Evolutionary conservation across 2,329 filamentous ascomycete genomes (phyloP).

Genomic region (Penicillium sp.): DNA sequence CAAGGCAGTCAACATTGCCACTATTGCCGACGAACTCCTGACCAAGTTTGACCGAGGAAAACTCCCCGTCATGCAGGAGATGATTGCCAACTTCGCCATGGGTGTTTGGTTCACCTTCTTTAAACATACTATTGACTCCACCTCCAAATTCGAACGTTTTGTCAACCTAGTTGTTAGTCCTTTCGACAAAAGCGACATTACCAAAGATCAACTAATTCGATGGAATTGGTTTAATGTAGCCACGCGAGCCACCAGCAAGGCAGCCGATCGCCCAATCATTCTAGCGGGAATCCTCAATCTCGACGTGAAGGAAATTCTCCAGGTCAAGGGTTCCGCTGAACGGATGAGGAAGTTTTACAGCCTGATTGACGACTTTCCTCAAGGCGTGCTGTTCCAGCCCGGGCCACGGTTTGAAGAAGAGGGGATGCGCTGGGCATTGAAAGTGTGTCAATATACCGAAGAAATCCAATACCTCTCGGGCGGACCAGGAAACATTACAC

Average conservation of each 20-base stretch:
- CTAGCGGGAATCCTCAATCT: conserved; percentile 11
- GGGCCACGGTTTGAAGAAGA: conserved; percentile 13
- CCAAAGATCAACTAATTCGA: neutral
- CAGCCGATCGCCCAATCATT: conserved; percentile 12
- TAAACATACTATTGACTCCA: neutral
- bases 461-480: neutral
- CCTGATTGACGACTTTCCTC: neutral
- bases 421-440: conserved; percentile 15
- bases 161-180: neutral
- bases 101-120: neutral
- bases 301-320: neutral
- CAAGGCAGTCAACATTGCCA: conserved; percentile 22
- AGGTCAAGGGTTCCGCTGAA: neutral
- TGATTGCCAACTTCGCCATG: neutral
- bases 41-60: conserved; percentile 12
- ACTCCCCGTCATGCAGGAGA: neutral
- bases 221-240: conserved; percentile 16
- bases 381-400: conserved; percentile 7
- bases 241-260: conserved; percentile 10
- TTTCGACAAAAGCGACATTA: neutral
- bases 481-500: neutral
- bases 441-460: conserved; percentile 10
- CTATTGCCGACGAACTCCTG: conserved; percentile 13
- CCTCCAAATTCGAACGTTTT: neutral
- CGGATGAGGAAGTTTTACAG: neutral